Evolutionary conservation across 2,329 filamentous ascomycete species (phyloP).

Genomic region (Emmonsia crescens): DNA sequence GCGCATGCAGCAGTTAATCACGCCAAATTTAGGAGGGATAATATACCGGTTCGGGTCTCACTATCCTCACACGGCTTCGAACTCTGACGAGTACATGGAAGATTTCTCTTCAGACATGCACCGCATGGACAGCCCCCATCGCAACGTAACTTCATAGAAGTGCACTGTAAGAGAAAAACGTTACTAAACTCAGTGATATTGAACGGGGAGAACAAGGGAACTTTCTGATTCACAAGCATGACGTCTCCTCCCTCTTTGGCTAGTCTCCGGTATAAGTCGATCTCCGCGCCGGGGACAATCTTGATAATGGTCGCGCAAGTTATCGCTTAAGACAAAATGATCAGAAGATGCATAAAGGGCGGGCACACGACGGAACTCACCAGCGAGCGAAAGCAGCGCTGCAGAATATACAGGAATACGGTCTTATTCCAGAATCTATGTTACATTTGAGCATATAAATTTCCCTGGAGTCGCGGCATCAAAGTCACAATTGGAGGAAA

Average conservation of each 20-base stretch:
- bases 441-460: not conserved
- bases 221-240: slow-evolving; percentile 39
- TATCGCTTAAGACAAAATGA: slow-evolving; percentile 26
- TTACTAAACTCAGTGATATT: not conserved
- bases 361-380: slow-evolving; percentile 18
- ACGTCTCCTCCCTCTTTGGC: slow-evolving; percentile 35
- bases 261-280: slow-evolving; percentile 34
- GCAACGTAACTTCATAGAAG: slow-evolving; percentile 38
- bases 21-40: not conserved
- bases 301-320: slow-evolving; percentile 37
- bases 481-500: not conserved
- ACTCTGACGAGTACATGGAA: slow-evolving; percentile 30
- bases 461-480: not conserved
- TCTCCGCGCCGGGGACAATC: slow-evolving; percentile 34
- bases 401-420: slow-evolving; percentile 38
- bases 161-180: slow-evolving; percentile 26
- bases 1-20: not conserved
- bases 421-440: slow-evolving; percentile 38
- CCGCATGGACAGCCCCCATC: slow-evolving; percentile 35
- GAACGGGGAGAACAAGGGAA: slow-evolving; percentile 2
- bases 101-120: slow-evolving; percentile 34
- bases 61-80: slow-evolving; percentile 13
- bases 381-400: slow-evolving; percentile 36
- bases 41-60: slow-evolving; percentile 15
- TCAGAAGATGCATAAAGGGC: slow-evolving; percentile 2